These are phyloP conservation scores for Floccularia luteovirens DNA, from an alignment of 768 basidiomycete genomes.

Conservation along the genomic window DNA sequence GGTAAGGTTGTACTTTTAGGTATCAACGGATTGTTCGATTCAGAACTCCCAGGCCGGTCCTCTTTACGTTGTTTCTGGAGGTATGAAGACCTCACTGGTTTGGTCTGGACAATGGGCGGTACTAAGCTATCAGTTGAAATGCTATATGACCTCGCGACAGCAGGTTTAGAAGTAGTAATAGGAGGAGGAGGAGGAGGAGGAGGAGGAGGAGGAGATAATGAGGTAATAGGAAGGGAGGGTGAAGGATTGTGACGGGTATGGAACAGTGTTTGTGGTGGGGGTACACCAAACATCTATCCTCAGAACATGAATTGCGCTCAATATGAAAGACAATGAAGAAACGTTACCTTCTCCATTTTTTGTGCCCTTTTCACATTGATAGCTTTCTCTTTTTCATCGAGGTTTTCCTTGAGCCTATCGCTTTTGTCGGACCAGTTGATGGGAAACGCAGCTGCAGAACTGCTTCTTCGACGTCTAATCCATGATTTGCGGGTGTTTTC, in stretches of 20 bases:
- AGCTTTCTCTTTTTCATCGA: constrained; percentile 68
- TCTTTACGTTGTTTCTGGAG: constrained; percentile 33
- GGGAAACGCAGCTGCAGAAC: constrained; percentile 39
- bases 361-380: constrained; percentile 72
- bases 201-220: constrained; percentile 8
- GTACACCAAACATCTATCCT: constrained; percentile 63
- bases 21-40: constrained; percentile 50
- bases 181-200: constrained; percentile 7
- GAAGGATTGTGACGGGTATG: constrained; percentile 51
- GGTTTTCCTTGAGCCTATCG: constrained; percentile 62
- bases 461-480: constrained; percentile 45
- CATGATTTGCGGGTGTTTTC: constrained; percentile 27
- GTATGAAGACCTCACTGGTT: constrained; percentile 46
- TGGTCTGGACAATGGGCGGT: constrained; percentile 21
- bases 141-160: too few species aligned
- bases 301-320: neutral
- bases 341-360: constrained; percentile 87
- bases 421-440: constrained; percentile 45
- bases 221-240: constrained; percentile 13
- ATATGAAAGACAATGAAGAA: constrained; percentile 7
- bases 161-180: neutral
- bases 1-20: constrained; percentile 13
- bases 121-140: too few species aligned
- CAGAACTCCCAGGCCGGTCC: constrained; percentile 52
- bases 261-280: constrained; percentile 74